These are phyloP conservation scores for Salix brachista DNA, from an alignment of 345 rosid species.

Conservation along the genomic window DNA sequence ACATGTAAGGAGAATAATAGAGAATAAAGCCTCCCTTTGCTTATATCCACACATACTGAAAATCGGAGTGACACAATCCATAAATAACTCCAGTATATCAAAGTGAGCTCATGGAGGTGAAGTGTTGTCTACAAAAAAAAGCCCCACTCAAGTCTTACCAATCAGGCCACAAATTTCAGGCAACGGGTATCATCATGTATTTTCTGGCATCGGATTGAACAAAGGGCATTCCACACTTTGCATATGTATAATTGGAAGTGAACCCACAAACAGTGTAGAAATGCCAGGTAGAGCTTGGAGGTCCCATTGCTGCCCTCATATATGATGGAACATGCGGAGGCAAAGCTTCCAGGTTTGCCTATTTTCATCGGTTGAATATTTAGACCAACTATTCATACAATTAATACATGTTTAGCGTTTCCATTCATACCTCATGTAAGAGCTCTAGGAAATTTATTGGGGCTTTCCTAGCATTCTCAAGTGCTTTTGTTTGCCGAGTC, in stretches of 20 bases:
- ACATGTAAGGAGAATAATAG: too few species aligned
- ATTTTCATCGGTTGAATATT: slow-evolving; percentile 4
- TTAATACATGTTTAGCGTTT: background rate
- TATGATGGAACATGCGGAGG: slow-evolving; percentile 81
- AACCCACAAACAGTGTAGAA: slow-evolving; percentile 83
- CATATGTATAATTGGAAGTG: slow-evolving; percentile 65
- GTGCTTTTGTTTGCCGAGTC: slow-evolving; percentile 95
- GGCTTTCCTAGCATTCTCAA: slow-evolving; percentile 83
- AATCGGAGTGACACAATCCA: background rate
- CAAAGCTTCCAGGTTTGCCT: slow-evolving; percentile 78
- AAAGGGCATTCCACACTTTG: slow-evolving; percentile 80
- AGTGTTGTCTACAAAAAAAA: background rate
- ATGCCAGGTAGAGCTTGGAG: slow-evolving; percentile 69
- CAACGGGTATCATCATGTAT: slow-evolving; percentile 86
- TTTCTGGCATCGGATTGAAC: slow-evolving; percentile 69
- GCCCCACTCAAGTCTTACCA: slow-evolving; percentile 2
- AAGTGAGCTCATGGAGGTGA: background rate
- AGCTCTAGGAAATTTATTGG: slow-evolving; percentile 86
- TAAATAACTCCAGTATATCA: background rate
- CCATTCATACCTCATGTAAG: slow-evolving; percentile 57
- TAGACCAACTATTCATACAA: slow-evolving; percentile 5
- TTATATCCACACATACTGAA: background rate
- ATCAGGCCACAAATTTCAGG: slow-evolving; percentile 75
- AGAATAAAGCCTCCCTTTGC: background rate
- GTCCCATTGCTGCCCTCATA: slow-evolving; percentile 72